Percentiles rank a stretch among this genome's conserved stretches.
phyloP scores from a whole-genome alignment of 768 basidiomycete species.

The Phaeolepiota aurea region DNA sequence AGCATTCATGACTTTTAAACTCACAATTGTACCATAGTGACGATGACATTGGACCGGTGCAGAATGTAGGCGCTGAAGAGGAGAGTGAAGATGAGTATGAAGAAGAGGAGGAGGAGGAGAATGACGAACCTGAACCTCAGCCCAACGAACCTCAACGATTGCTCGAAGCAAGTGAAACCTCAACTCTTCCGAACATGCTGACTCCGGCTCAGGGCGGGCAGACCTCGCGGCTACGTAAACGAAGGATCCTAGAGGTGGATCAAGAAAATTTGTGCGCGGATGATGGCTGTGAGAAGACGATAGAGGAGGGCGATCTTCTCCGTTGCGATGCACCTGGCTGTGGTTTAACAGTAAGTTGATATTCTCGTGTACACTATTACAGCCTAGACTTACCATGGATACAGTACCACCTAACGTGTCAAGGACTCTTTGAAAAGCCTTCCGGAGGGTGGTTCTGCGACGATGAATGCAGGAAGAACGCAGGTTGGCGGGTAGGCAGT shows the following conservation, averaged over 20 bases:
- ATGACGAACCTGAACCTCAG: no score
- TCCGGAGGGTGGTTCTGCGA: slow-evolving; percentile 9
- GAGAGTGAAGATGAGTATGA: not conserved
- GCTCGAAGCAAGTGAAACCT: no score
- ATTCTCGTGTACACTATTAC: slow-evolving; percentile 1
- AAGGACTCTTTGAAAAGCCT: slow-evolving; percentile 7
- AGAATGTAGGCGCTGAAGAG: no score
- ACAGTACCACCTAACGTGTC: slow-evolving; percentile 10
- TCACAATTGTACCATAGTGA: no score
- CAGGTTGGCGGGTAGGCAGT: slow-evolving; percentile 5
- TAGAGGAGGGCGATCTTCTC: slow-evolving; percentile 5
- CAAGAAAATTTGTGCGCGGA: slow-evolving; percentile 5
- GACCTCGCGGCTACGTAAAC: not conserved
- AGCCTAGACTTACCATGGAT: not conserved
- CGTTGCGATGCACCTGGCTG: slow-evolving; percentile 9
- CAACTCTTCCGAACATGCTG: no score
- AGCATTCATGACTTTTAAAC: no score
- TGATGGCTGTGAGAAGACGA: slow-evolving; percentile 3
- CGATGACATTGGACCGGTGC: no score
- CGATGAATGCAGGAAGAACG: slow-evolving; percentile 8
- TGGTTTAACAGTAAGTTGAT: slow-evolving; percentile 6
- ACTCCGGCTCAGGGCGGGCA: not conserved
- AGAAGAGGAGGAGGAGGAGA: not conserved
- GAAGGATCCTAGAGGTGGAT: not conserved
- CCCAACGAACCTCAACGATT: no score